phyloP scores from a whole-genome alignment of 148 eudicot species.

The Cornus florida region DNA sequence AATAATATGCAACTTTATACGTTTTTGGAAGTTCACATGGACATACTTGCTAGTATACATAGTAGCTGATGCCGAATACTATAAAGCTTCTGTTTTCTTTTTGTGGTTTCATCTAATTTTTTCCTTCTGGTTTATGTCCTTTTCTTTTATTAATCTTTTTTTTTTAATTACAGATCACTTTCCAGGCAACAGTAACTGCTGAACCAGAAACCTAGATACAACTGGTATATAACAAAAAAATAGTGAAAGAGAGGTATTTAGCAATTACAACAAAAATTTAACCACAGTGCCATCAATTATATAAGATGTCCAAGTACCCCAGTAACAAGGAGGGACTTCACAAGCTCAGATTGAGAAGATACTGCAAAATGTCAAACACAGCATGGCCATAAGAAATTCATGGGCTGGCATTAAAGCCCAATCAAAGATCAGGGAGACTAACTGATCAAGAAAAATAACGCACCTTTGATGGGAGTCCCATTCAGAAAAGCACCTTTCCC shows the following conservation, averaged over 20 bases:
- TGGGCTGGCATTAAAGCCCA: not conserved
- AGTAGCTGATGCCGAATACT: not conserved
- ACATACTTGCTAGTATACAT: not conserved
- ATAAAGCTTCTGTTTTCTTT: not conserved
- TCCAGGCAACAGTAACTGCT: not conserved
- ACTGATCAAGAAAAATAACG: slow-evolving; percentile 1
- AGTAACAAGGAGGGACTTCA: slow-evolving; percentile 73
- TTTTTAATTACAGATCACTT: no score
- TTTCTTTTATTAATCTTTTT: no score
- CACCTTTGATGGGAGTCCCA: slow-evolving; percentile 87
- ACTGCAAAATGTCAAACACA: slow-evolving; percentile 52
- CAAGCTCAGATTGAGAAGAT: slow-evolving; percentile 76
- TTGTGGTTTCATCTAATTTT: not conserved
- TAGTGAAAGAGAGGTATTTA: not conserved
- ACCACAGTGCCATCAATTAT: not conserved
- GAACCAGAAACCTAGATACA: not conserved
- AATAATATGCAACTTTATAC: not conserved
- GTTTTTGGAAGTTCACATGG: not conserved
- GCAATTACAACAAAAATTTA: not conserved
- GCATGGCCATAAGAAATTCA: slow-evolving; percentile 2
- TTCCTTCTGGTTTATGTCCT: no score
- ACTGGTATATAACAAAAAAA: not conserved
- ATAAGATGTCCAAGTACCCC: slow-evolving; percentile 47
- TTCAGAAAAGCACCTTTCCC: slow-evolving; percentile 93
- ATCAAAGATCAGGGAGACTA: not conserved